Evolutionary conservation across 495 filamentous ascomycete species (phyloP).

Genomic region (Pyrenopolyporus hunteri): DNA sequence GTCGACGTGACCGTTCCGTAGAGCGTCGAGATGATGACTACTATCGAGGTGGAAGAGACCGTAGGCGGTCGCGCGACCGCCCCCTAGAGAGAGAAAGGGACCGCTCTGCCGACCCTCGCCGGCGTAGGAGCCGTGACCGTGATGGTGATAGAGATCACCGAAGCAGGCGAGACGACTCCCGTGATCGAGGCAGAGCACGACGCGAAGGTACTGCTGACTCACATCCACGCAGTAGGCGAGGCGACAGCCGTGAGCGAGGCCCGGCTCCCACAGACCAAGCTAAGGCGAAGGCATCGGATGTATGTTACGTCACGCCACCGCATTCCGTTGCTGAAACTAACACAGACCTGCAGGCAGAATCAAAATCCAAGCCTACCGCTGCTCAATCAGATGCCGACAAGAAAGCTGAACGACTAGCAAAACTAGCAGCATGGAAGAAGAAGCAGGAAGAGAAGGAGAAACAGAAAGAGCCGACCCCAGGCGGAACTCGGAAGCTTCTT

Average conservation of each 20-base stretch:
- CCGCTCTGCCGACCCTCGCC: slow-evolving; percentile 57
- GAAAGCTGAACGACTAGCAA: slow-evolving; percentile 81
- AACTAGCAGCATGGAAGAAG: slow-evolving; percentile 89
- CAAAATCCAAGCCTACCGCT: slow-evolving; percentile 59
- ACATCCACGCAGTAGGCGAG: slow-evolving; percentile 70
- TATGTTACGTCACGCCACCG: slow-evolving; percentile 42
- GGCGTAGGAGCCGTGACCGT: slow-evolving; percentile 68
- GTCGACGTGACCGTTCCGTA: slow-evolving; percentile 75
- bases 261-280: slow-evolving; percentile 49
- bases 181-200: slow-evolving; percentile 70
- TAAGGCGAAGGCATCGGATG: slow-evolving; percentile 58
- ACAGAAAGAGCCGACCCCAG: slow-evolving; percentile 69
- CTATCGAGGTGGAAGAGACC: slow-evolving; percentile 63
- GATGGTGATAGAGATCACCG: slow-evolving; percentile 66
- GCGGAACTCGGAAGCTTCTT: slow-evolving; percentile 69
- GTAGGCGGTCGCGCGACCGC: slow-evolving; percentile 68
- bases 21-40: slow-evolving; percentile 75
- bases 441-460: slow-evolving; percentile 85
- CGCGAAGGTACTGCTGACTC: slow-evolving; percentile 81
- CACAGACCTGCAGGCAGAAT: slow-evolving; percentile 41
- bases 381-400: slow-evolving; percentile 79
- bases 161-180: slow-evolving; percentile 79
- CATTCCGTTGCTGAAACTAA: slow-evolving; percentile 26
- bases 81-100: slow-evolving; percentile 64
- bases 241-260: slow-evolving; percentile 65